These are phyloP conservation scores for Paraphaeosphaeria minitans DNA, from an alignment of 2,329 filamentous ascomycete genomes.

Conservation along the genomic window DNA sequence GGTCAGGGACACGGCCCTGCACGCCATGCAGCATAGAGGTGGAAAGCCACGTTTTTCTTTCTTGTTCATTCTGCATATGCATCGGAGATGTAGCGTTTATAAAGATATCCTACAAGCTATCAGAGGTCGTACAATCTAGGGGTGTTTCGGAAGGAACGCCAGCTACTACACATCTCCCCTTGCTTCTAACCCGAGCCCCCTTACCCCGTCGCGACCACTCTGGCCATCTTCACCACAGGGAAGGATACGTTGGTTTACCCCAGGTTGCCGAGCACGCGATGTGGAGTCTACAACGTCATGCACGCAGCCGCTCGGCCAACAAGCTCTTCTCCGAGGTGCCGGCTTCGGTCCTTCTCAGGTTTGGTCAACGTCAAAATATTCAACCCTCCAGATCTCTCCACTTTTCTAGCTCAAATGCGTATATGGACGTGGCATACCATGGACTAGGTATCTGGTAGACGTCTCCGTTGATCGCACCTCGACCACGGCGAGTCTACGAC, in stretches of 20 bases:
- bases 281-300: slow-evolving; percentile 15
- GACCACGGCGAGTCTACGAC: background rate
- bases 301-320: background rate
- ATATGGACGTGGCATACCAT: background rate
- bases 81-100: background rate
- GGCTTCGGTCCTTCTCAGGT: slow-evolving; percentile 5
- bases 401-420: background rate
- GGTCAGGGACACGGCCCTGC: background rate
- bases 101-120: background rate
- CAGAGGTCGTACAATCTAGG: background rate
- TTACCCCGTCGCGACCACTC: background rate
- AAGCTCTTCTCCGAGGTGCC: slow-evolving; percentile 4
- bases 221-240: background rate
- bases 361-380: slow-evolving; percentile 4
- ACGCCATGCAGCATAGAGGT: background rate
- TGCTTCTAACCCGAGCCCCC: background rate
- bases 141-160: background rate
- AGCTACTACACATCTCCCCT: background rate
- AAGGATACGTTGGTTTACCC: slow-evolving; percentile 10
- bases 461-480: background rate
- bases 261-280: slow-evolving; percentile 10
- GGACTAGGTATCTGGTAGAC: background rate
- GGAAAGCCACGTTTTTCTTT: background rate
- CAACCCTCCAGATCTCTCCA: slow-evolving; percentile 18
- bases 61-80: slow-evolving; percentile 1